These are phyloP conservation scores for Skeletonema menzelii DNA, from an alignment of 108 stramenopile species.

Conservation along the genomic window DNA sequence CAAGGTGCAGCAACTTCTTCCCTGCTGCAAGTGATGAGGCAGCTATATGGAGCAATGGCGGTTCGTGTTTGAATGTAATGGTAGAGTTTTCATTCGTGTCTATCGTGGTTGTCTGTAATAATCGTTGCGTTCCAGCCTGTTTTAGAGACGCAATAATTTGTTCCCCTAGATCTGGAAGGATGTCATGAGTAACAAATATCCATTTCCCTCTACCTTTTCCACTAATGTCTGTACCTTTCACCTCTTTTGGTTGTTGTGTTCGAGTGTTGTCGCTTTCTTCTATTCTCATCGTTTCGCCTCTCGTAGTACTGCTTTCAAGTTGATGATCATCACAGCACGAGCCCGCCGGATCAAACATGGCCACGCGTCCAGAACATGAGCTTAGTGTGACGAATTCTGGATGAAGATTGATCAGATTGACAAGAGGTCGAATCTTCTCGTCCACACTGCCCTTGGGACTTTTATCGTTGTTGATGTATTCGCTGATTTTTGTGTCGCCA, in stretches of 20 bases:
- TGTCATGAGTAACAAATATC: conserved; percentile 71
- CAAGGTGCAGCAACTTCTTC: conserved; percentile 57
- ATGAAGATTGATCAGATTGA: conserved; percentile 78
- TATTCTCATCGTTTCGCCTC: background rate
- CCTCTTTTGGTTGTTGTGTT: background rate
- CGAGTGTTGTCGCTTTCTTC: background rate
- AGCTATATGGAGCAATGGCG: conserved; percentile 80
- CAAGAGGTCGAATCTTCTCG: conserved; percentile 66
- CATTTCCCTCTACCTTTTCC: conserved; percentile 83
- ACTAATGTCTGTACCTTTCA: conserved; percentile 24
- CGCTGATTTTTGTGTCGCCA: conserved; percentile 6
- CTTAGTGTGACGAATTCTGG: conserved; percentile 74
- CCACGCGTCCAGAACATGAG: conserved; percentile 84
- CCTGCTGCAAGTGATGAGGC: conserved; percentile 58
- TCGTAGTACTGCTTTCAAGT: background rate
- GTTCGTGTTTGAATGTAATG: conserved; percentile 74
- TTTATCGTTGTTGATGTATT: conserved; percentile 49
- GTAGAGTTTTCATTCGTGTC: conserved; percentile 7
- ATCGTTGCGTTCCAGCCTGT: conserved; percentile 5
- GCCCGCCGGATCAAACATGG: conserved; percentile 70
- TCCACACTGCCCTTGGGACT: conserved; percentile 86
- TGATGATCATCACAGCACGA: conserved; percentile 1
- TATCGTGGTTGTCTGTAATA: background rate
- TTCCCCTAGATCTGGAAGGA: conserved; percentile 42
- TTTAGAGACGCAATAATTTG: conserved; percentile 36